A percentile compares a stretch with the other conserved stretches of the same genome.
Evolutionary conservation across 768 basidiomycete genomes (phyloP).

Genomic region (Russula vinacea): DNA sequence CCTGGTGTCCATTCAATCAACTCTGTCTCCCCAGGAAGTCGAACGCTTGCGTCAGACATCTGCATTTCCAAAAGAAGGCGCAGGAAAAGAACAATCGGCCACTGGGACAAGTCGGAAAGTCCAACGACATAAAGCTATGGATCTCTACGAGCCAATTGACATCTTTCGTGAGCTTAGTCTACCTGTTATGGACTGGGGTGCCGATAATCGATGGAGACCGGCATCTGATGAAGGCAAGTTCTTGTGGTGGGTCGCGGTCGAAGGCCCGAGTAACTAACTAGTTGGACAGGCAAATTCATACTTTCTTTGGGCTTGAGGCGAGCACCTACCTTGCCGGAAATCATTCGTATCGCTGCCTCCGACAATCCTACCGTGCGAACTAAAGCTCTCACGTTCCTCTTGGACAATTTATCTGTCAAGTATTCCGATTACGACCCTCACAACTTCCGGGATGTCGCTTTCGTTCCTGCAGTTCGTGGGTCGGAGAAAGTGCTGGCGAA

Average conservation of each 20-base stretch:
- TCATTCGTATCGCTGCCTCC: conserved; percentile 68
- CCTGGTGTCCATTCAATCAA: conserved; percentile 74
- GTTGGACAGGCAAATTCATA: conserved; percentile 67
- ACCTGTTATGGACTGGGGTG: conserved; percentile 87
- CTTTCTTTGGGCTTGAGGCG: conserved; percentile 67
- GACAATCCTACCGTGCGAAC: conserved; percentile 49
- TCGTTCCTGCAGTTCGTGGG: conserved; percentile 69
- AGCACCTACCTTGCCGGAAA: conserved; percentile 59
- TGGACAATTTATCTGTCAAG: conserved; percentile 63
- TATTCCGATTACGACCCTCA: conserved; percentile 60
- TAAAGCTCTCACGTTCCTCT: conserved; percentile 74
- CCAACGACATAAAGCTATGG: conserved; percentile 56
- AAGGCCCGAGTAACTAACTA: background rate
- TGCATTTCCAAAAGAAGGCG: conserved; percentile 68
- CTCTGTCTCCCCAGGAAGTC: conserved; percentile 55
- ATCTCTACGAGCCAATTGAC: conserved; percentile 83
- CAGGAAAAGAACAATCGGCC: conserved; percentile 28
- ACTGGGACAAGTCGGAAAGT: conserved; percentile 37
- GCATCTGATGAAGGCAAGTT: conserved; percentile 80
- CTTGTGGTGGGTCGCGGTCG: background rate
- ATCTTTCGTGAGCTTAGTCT: conserved; percentile 68
- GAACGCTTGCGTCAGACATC: conserved; percentile 58
- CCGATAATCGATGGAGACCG: conserved; percentile 69
- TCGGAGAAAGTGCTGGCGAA: conserved; percentile 54
- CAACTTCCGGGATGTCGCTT: conserved; percentile 57